Evolutionary conservation across 768 basidiomycete genomes (phyloP).

Genomic region (Phanerodontia chrysosporium): DNA sequence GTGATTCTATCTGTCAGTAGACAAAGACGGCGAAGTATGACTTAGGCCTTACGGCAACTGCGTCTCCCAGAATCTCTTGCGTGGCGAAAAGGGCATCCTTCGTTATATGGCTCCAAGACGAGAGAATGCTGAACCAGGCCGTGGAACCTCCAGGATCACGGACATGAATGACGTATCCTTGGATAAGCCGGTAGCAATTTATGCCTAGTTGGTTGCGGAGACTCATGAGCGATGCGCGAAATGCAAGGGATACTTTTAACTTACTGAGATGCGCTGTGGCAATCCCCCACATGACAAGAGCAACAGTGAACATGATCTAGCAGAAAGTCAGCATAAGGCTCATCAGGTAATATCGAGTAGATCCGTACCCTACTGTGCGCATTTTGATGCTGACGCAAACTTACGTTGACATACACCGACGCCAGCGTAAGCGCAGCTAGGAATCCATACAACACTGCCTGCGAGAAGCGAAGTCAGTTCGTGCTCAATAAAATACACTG

Average conservation of each 20-base stretch:
- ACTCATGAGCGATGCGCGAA: too few species aligned
- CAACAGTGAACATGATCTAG: constrained; percentile 10
- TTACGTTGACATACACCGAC: constrained; percentile 1
- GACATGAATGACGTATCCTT: constrained; percentile 7
- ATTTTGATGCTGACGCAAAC: constrained; percentile 1
- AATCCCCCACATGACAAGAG: constrained; percentile 6
- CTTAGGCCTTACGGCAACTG: constrained; percentile 2
- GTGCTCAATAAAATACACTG: background rate
- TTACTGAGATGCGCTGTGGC: constrained; percentile 1
- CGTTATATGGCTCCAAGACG: constrained; percentile 7
- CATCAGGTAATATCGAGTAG: background rate
- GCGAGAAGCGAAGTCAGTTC: background rate
- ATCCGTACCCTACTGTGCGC: background rate
- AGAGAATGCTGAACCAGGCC: constrained; percentile 2
- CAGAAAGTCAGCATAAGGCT: background rate
- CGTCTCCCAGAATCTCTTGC: constrained; percentile 11
- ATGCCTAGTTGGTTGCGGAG: background rate
- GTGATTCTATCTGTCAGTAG: background rate
- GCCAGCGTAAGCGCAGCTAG: constrained; percentile 5
- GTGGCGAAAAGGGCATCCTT: constrained; percentile 11
- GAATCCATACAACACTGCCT: background rate
- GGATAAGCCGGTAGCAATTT: constrained; percentile 14
- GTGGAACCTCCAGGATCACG: constrained; percentile 4
- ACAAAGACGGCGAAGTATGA: background rate
- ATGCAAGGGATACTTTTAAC: background rate